A percentile compares a stretch with the other conserved stretches of the same genome.
Evolutionary conservation across 768 basidiomycete genomes (phyloP).

Genomic region (Polyporus arcularius): DNA sequence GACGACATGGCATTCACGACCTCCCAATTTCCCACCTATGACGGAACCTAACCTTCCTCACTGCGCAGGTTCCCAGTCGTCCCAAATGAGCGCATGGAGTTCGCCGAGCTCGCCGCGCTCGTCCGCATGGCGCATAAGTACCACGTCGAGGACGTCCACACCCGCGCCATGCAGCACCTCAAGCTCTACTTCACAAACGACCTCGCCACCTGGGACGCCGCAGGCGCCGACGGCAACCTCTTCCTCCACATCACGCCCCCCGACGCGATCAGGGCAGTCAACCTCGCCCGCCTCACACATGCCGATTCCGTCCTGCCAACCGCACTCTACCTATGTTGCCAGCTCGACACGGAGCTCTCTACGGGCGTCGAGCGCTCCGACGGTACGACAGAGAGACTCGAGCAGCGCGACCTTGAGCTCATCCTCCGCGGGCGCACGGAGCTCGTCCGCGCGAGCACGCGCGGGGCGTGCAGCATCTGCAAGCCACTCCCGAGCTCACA

Average conservation of each 20-base stretch:
- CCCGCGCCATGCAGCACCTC: conserved; percentile 19
- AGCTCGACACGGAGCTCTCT: conserved; percentile 16
- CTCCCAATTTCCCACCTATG: neutral
- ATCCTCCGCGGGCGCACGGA: conserved; percentile 33
- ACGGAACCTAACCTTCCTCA: neutral
- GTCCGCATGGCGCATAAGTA: conserved; percentile 27
- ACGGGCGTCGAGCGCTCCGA: conserved; percentile 18
- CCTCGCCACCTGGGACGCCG: conserved; percentile 19
- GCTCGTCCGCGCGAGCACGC: conserved; percentile 35
- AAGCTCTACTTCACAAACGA: conserved; percentile 22
- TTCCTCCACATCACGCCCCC: conserved; percentile 22
- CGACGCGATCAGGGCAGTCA: conserved; percentile 20
- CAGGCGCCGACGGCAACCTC: conserved; percentile 20
- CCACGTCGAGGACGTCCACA: conserved; percentile 19
- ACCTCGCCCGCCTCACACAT: conserved; percentile 24
- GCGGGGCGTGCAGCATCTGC: conserved; percentile 21
- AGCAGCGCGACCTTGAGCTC: conserved; percentile 18
- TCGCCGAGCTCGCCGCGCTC: conserved; percentile 21
- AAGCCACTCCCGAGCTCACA: conserved; percentile 16
- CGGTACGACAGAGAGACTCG: conserved; percentile 17
- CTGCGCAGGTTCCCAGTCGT: conserved; percentile 14
- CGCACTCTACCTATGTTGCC: conserved; percentile 24
- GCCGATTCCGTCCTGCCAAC: conserved; percentile 21
- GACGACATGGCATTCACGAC: no score
- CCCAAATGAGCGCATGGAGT: conserved; percentile 17